Base-by-base conservation (phyloP, 78 protist genomes). In the Chrysochromulina parva region DNA sequence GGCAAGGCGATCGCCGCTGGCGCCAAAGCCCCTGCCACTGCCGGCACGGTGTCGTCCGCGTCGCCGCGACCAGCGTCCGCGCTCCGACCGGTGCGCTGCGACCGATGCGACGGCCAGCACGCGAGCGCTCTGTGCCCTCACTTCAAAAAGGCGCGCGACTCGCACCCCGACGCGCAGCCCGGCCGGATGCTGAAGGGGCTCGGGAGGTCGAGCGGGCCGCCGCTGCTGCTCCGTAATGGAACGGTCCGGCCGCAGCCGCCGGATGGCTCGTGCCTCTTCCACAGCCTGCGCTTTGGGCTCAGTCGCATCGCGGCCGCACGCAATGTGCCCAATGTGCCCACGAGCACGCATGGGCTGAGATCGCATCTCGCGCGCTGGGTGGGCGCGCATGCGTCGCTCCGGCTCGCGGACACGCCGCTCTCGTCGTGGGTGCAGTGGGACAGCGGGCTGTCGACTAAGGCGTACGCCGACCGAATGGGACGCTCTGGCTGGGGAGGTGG, bases 401-500 rank as follows among this genome's bases (percentile, higher is more conserved):
- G 26, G 50, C 2, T 89, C 58, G 92, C 86, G n/a, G 87, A 89
- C 48, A 54, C 92, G 38, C 92, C 92, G 22, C 58, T 89, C 16
- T 0, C 6, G 50, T 2, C 2, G 17, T 89, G 92, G 92, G 60
- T 89, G 19, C 2, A 9, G 58, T 89, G 92, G 92, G 92, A 89
- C 92, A 10, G 69, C 24, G 62, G 54, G 14, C 69, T 69, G 10
- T 10, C 69, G 10, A 19, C 65, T 6, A 9, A 6, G 38, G 74
- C 4, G 60, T 89, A 89, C 78, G 57, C 86, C 16, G 6, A 11
- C 47, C 80, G 84, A 38, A 89, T 89, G 76, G 6, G 67, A 24
- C 26, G 24, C 28, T 14, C 38, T 26, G 92, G 85, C 19, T 89
- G 92, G 92, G 92, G 92, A 10, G 92, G 92, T 9, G 92, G 85